phyloP scores from a whole-genome alignment of 305 asterid species.

The Plantago rigida region DNA sequence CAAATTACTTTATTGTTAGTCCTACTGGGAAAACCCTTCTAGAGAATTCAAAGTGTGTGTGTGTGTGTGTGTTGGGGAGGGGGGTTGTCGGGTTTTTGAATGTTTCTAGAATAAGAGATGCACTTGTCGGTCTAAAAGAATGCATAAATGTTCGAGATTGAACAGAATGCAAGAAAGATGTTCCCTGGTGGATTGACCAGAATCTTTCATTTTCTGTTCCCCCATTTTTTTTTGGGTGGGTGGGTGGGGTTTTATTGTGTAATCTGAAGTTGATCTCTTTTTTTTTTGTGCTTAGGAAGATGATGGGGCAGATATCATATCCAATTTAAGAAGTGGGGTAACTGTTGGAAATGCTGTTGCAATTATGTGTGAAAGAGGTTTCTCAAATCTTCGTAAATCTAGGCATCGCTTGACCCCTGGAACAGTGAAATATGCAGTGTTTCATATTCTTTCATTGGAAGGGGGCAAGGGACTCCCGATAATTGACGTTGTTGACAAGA shows the following conservation, averaged over 20 bases:
- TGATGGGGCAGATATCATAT: conserved; percentile 38
- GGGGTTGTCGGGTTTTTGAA: not conserved
- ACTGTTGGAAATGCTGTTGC: conserved; percentile 85
- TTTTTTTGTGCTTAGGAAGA: not conserved
- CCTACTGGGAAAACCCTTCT: too few relatives aligned
- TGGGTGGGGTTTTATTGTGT: too few relatives aligned
- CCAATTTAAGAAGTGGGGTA: conserved; percentile 69
- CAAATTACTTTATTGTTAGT: too few relatives aligned
- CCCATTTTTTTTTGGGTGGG: too few relatives aligned
- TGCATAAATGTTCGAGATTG: not conserved
- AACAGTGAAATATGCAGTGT: conserved; percentile 84
- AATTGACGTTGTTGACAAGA: conserved; percentile 77
- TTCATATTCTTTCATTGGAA: conserved; percentile 81
- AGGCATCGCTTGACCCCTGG: conserved; percentile 89
- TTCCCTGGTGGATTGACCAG: not conserved
- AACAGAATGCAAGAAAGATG: not conserved
- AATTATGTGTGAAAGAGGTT: conserved; percentile 74
- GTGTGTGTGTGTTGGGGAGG: too few relatives aligned
- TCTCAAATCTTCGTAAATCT: conserved; percentile 64
- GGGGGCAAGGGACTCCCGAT: conserved; percentile 78
- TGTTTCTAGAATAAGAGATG: too few relatives aligned
- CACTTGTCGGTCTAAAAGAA: not conserved
- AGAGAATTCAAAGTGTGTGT: too few relatives aligned
- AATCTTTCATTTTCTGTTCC: too few relatives aligned
- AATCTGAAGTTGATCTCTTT: too few relatives aligned